Evolutionary conservation across 345 rosid genomes (phyloP), one percentile per base, ranked within the genome.

Genomic region (Populus davidiana): DNA sequence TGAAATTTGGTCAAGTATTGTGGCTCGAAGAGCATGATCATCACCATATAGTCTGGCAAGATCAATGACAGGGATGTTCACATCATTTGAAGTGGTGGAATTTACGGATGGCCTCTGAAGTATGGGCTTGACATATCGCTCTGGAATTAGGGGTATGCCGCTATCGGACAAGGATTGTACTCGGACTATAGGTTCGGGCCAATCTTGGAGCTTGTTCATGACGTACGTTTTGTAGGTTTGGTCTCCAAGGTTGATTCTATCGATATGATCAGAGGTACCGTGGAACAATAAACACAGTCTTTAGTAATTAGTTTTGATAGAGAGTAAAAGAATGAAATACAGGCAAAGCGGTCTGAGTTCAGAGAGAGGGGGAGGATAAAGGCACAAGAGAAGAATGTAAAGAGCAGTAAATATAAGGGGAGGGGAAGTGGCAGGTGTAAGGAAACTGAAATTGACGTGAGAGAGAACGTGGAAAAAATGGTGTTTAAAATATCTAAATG

Each of bases 131-230:
- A 95, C 73, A 67, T 95, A 95, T 14, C 96, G 87, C n/a, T 75
- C 81, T 0, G 99, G 99, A 77, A 95, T 91, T 65, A 39, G 25
- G 21, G 56, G 4, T 9, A 82, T 79, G 73, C 89, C 83, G 69
- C 83, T 83, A 5, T 92, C 92, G 71, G 98, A 92, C 69, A 95
- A 83, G 71, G 96, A 88, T 75, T 93, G 99, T 82, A 95, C 99
- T 0, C 99, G 94, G 75, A 93, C 91, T 14, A 95, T 83, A 7
- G 97, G 99, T 82, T 95, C 99, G 5, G 99, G 98, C 99, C 99
- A 95, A 21, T 89, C 96, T 25, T 88, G 90, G 64, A 86, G 77
- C 79, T 17, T 86, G 84, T 52, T 83, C 89, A 88, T 81, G 69
- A 16, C 43, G 69, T 69, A 16, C 43, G 69, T 69, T 31, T 21